Evolutionary conservation across 768 basidiomycete species (phyloP).

Genomic region (Daedalea quercina): DNA sequence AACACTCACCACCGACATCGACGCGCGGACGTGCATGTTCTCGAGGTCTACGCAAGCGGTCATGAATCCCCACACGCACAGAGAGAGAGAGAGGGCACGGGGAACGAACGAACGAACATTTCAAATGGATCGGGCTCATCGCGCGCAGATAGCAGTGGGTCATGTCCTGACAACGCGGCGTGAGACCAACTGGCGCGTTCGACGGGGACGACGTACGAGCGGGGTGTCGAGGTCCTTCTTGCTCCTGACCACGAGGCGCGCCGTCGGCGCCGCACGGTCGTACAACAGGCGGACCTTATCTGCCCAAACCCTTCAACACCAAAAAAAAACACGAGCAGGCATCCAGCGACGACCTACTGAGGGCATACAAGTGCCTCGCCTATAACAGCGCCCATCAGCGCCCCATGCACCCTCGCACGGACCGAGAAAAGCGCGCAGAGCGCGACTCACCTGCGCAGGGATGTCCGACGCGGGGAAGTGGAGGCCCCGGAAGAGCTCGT

Average conservation of each 20-base stretch:
- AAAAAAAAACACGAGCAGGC: conserved; percentile 1
- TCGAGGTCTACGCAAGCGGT: conserved; percentile 44
- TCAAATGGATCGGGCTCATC: conserved; percentile 82
- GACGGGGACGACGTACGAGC: conserved; percentile 34
- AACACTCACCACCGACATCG: conserved; percentile 71
- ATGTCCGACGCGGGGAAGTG: conserved; percentile 70
- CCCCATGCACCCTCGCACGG: too few relatives aligned
- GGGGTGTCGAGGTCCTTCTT: conserved; percentile 62
- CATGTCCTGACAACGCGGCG: conserved; percentile 49
- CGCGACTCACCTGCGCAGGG: conserved; percentile 49
- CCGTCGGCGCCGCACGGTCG: conserved; percentile 64
- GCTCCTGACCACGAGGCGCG: conserved; percentile 59
- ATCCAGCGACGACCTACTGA: too few relatives aligned
- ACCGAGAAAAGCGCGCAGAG: neutral
- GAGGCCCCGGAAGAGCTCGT: conserved; percentile 65
- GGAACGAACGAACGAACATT: conserved; percentile 48
- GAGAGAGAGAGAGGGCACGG: too few relatives aligned
- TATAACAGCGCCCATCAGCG: too few relatives aligned
- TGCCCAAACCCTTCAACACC: conserved; percentile 15
- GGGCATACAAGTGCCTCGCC: conserved; percentile 61
- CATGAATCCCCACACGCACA: conserved; percentile 6
- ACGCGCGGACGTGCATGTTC: conserved; percentile 79
- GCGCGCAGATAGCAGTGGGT: conserved; percentile 80
- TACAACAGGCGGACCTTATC: conserved; percentile 78
- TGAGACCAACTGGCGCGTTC: neutral